A percentile compares a stretch with the other conserved stretches of the same genome.
These are phyloP conservation scores for Magnusiomyces sp. DNA, from an alignment of 1,139 yeast genomes.

Conservation along the genomic window DNA sequence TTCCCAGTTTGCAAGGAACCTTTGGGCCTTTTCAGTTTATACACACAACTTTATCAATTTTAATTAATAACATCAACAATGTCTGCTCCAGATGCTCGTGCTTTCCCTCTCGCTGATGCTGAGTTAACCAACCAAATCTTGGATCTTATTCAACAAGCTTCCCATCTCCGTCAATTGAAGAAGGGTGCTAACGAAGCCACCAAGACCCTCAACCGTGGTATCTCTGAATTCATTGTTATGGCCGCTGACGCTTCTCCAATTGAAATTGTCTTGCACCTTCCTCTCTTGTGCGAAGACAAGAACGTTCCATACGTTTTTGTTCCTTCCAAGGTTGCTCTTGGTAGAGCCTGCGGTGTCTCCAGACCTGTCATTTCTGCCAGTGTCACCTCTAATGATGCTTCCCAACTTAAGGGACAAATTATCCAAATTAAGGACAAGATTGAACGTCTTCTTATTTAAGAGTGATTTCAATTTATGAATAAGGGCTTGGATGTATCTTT, in stretches of 20 bases:
- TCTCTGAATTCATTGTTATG: constrained; percentile 98
- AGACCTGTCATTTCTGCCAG: constrained; percentile 99
- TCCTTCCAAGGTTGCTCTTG: constrained; percentile 96
- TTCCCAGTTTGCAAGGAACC: constrained; percentile 5
- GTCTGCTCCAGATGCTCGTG: constrained; percentile 41
- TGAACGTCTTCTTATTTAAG: constrained; percentile 89
- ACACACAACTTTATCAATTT: not conserved
- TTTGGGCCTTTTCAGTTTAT: constrained; percentile 1
- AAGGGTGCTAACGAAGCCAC: constrained; percentile 99
- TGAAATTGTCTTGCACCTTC: constrained; percentile 95
- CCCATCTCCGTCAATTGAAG: constrained; percentile 96
- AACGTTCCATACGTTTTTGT: constrained; percentile 98
- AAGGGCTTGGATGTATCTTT: no score
- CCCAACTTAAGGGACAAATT: constrained; percentile 94
- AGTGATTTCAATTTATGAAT: no score
- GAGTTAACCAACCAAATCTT: constrained; percentile 92
- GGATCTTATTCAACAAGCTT: constrained; percentile 96
- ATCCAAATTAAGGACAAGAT: constrained; percentile 97
- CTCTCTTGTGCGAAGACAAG: constrained; percentile 97
- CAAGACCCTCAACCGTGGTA: constrained; percentile 99
- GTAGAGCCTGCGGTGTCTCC: constrained; percentile 99
- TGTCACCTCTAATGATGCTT: constrained; percentile 96
- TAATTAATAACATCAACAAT: constrained; percentile 14
- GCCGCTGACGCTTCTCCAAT: constrained; percentile 99
- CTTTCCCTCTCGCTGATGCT: constrained; percentile 97